Base-by-base conservation (phyloP, 306 rosid species). In the Malus orientalis region DNA sequence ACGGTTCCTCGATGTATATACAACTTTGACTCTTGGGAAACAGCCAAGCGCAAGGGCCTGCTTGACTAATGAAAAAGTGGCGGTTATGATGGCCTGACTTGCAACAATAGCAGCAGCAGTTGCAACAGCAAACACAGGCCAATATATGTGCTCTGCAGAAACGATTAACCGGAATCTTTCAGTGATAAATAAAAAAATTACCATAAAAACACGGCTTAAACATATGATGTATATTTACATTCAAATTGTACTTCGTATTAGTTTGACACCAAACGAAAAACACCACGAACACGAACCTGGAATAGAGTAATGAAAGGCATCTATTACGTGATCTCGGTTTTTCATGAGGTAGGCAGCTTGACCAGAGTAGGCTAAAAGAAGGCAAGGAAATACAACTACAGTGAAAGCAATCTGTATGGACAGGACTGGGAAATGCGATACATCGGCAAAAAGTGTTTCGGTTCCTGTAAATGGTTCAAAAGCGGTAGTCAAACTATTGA, bases 11-110 rank as follows among this genome's bases (percentile, higher is more conserved):
- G 97, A 95, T 27, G 97, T 95, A 80, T 95, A 85, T 45, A 95
- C 88, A 72, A 95, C 93, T 89, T 92, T 95, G 74, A 95, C 99
- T 81, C 99, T 88, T 14, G 97, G 99, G 83, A 95, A 95, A 73
- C 97, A 95, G 72, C 99, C 97, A 68, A 80, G 97, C 20, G 99
- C 91, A 84, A 87, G 91, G 78, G 99, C 99, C 84, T 95, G 97
- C 92, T 95, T 92, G 80, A 92, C 86, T 71, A 95, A 79, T 7
- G 97, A 90, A 87, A 89, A 95, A 11, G 97, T 91, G 69, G 99
- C 97, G n/a, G 90, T 80, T 79, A 95, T 90, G 27, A 97, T 95
- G 51, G 97, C 96, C 78, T 95, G 99, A 81, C 97, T 95, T 47
- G 97, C 99, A 72, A 95, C 97, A 79, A 92, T 32, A 65, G 99